These are phyloP conservation scores for Aspergillus sp. DNA, from an alignment of 2,329 filamentous ascomycete species.

Conservation along the genomic window DNA sequence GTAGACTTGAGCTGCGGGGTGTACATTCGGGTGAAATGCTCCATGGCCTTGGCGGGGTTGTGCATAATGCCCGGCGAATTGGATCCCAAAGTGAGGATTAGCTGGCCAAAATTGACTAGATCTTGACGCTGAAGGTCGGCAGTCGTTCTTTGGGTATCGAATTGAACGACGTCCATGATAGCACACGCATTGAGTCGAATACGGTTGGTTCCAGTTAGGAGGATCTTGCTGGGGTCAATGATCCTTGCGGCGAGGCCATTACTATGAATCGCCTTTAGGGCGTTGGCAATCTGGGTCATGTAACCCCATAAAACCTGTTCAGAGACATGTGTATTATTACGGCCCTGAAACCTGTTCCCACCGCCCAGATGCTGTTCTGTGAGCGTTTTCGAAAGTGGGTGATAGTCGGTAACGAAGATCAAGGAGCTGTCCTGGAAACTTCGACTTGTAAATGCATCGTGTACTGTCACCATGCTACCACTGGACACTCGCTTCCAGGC, in stretches of 20 bases:
- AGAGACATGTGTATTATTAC: slow-evolving; percentile 57
- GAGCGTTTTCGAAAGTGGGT: slow-evolving; percentile 87
- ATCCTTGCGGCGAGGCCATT: slow-evolving; percentile 82
- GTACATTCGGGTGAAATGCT: slow-evolving; percentile 76
- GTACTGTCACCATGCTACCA: slow-evolving; percentile 79
- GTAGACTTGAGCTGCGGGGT: slow-evolving; percentile 78
- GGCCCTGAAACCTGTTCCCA: slow-evolving; percentile 46
- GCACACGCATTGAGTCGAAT: slow-evolving; percentile 86
- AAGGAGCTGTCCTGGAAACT: slow-evolving; percentile 94
- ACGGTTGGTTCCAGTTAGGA: slow-evolving; percentile 87
- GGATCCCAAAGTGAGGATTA: slow-evolving; percentile 81
- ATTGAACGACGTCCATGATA: slow-evolving; percentile 86
- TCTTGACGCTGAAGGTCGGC: slow-evolving; percentile 86
- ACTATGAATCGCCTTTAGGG: slow-evolving; percentile 81
- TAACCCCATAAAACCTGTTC: slow-evolving; percentile 90
- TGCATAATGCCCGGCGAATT: slow-evolving; percentile 63
- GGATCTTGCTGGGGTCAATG: slow-evolving; percentile 84
- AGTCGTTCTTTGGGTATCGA: slow-evolving; percentile 70
- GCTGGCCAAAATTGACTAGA: slow-evolving; percentile 78
- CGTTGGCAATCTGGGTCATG: slow-evolving; percentile 87
- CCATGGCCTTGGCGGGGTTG: slow-evolving; percentile 72
- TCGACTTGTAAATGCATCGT: slow-evolving; percentile 91
- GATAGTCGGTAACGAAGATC: slow-evolving; percentile 91
- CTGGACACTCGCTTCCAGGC: slow-evolving; percentile 87
- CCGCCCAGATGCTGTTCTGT: slow-evolving; percentile 71